Conservation (phyloP, 306 rosid species). For the Alnus glutinosa region DNA sequence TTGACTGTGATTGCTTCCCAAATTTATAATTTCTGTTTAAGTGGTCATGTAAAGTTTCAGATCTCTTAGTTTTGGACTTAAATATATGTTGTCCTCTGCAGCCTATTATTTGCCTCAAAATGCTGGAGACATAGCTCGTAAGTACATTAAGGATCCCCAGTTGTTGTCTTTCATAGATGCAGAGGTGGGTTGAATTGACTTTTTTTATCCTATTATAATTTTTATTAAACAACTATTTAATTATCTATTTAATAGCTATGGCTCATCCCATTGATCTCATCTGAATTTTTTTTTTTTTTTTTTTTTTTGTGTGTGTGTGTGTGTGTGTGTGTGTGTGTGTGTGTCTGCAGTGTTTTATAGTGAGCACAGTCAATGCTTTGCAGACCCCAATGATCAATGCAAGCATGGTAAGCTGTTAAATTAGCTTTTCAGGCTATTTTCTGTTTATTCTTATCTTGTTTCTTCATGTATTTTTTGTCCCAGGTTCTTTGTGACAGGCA, state of each 20-base stretch:
- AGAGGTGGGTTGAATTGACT: constrained; percentile 61
- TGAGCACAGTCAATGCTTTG: constrained; percentile 92
- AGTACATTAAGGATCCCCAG: constrained; percentile 72
- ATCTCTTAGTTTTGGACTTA: constrained; percentile 16
- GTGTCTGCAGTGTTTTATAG: constrained; percentile 83
- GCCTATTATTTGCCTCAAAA: constrained; percentile 95
- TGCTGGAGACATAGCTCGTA: constrained; percentile 91
- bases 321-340: neutral
- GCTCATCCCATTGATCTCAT: constrained; percentile 14
- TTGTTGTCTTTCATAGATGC: constrained; percentile 93
- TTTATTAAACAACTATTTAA: constrained; percentile 19
- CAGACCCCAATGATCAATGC: constrained; percentile 99
- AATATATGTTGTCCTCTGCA: constrained; percentile 38
- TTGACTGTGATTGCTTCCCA: neutral
- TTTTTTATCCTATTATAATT: constrained; percentile 25
- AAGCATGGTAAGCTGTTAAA: constrained; percentile 66
- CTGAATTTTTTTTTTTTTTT: neutral
- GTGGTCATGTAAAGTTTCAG: constrained; percentile 15
- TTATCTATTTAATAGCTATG: constrained; percentile 12
- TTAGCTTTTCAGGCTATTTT: constrained; percentile 1
- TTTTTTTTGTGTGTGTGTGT: neutral
- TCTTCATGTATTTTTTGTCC: neutral
- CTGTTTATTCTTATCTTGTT: constrained; percentile 19
- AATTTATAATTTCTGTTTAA: constrained; percentile 6
- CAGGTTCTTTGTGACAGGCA: constrained; percentile 97